A percentile compares a stretch with the other conserved stretches of the same genome.
phyloP scores from a whole-genome alignment of 495 filamentous ascomycete species.

The Daldinia bambusicola region DNA sequence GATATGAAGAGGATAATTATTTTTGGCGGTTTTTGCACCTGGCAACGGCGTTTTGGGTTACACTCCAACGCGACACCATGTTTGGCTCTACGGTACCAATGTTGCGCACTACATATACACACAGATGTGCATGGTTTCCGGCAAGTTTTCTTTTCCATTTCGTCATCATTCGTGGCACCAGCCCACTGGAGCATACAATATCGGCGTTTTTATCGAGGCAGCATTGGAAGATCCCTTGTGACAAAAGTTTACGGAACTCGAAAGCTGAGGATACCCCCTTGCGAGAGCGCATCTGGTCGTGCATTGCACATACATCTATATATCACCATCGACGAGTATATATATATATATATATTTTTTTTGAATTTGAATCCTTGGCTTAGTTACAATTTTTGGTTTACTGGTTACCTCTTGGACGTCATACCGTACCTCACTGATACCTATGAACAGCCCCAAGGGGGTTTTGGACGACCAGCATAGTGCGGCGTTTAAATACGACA shows the following conservation, averaged over 20 bases:
- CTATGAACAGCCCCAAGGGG: not conserved
- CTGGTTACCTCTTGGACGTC: constrained; percentile 25
- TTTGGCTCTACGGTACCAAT: constrained; percentile 39
- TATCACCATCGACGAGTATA: constrained; percentile 34
- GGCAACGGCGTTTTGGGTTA: constrained; percentile 40
- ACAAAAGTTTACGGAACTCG: constrained; percentile 38
- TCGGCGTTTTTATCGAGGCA: constrained; percentile 41
- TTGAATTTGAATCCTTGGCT: constrained; percentile 36
- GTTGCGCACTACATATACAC: constrained; percentile 37
- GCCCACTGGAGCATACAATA: constrained; percentile 43
- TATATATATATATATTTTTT: constrained; percentile 17
- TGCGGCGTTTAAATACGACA: constrained; percentile 4
- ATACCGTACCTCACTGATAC: constrained; percentile 6
- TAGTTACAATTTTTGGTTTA: not conserved
- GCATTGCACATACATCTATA: constrained; percentile 33
- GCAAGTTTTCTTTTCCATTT: constrained; percentile 34
- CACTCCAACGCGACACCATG: constrained; percentile 34
- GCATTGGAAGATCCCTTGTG: constrained; percentile 39
- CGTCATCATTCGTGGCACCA: constrained; percentile 39
- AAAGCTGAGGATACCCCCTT: constrained; percentile 45
- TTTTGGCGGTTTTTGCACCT: constrained; percentile 36
- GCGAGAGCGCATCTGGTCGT: constrained; percentile 34
- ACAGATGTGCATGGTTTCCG: constrained; percentile 35
- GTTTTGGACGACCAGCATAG: constrained; percentile 11
- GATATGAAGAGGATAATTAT: constrained; percentile 29